Evolutionary conservation across 305 asterid species (phyloP), one percentile per base, ranked within the genome.

Genomic region (Andrographis paniculata): DNA sequence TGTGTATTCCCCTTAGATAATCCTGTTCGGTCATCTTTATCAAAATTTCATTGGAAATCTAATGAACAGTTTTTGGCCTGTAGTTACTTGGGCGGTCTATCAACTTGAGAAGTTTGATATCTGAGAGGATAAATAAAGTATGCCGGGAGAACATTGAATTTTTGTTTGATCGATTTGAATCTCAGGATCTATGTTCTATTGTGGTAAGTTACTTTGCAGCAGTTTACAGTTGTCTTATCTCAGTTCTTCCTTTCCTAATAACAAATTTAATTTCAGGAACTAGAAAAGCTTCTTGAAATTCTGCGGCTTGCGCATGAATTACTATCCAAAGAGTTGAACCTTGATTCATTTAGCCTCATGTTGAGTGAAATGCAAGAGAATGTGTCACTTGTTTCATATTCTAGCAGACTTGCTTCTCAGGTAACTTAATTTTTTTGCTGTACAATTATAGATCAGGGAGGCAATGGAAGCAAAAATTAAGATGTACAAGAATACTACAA

Each of bases 341-440:
- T 91, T 35, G 96, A 91, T 67, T 80, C 96, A 48, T 91, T 86
- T 71, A 65, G 65, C 66, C 85, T 86, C 63, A 77, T 86, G 82
- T 60, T 86, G 66, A 80, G 61, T 52, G 99, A 91, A 76, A 91
- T 91, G 94, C 95, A 86, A 80, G 96, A 91, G 81, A 91, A 75
- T 54, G 77, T 86, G 47, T 91, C 99, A 46, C 94, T 91, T 46
- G 85, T 91, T 73, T 86, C 99, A 23, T 91, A 91, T 73, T 91
- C 99, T 51, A 86, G 96, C 73, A 72, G 99, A 46, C 89, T 91
- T 73, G 93, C 95, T 63, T 86, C 94, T 48, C 99, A 91, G 96
- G 98, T 91, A 69, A 36, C n/a, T n/a, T n/a, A n/a, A n/a, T n/a
- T n/a, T n/a, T n/a, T n/a, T n/a, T n/a, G n/a, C n/a, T n/a, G n/a